A percentile compares a stretch with the other conserved stretches of the same genome.
Evolutionary conservation across 2,329 filamentous ascomycete species (phyloP).

Genomic region (Karstenula rhodostoma): DNA sequence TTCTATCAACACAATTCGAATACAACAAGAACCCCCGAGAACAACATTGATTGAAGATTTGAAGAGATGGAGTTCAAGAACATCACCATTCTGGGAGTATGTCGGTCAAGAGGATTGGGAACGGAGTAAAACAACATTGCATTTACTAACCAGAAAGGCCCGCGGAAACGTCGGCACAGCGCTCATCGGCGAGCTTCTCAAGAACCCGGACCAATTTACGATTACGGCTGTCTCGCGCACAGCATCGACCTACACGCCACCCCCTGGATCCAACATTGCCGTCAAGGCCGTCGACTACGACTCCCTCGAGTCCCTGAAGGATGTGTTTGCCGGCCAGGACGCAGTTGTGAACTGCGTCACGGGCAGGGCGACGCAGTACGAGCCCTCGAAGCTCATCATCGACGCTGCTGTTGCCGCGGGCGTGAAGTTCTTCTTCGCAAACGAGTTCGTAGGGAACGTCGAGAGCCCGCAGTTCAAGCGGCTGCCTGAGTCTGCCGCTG

Average conservation of each 20-base stretch:
- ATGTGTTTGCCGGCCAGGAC: conserved; percentile 62
- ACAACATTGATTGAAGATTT: not conserved
- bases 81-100: conserved; percentile 46
- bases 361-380: conserved; percentile 52
- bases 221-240: conserved; percentile 43
- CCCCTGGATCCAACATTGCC: conserved; percentile 25
- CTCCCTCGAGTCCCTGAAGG: conserved; percentile 33
- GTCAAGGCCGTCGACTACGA: conserved; percentile 35
- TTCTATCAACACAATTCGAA: not conserved
- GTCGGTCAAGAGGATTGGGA: conserved; percentile 7
- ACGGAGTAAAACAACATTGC: not conserved
- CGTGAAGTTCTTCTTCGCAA: conserved; percentile 45
- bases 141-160: conserved; percentile 26
- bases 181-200: conserved; percentile 40
- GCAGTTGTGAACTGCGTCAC: conserved; percentile 61
- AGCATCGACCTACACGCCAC: conserved; percentile 29
- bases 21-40: not conserved
- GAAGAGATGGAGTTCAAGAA: conserved; percentile 44
- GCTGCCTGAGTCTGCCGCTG: conserved; percentile 36
- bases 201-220: conserved; percentile 26
- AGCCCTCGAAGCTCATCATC: conserved; percentile 54
- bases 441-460: conserved; percentile 45
- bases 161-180: conserved; percentile 44
- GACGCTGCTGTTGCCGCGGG: conserved; percentile 45
- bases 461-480: conserved; percentile 32